Base-by-base conservation (phyloP, 2,329 filamentous ascomycete species). In the Albifimbria verrucaria region DNA sequence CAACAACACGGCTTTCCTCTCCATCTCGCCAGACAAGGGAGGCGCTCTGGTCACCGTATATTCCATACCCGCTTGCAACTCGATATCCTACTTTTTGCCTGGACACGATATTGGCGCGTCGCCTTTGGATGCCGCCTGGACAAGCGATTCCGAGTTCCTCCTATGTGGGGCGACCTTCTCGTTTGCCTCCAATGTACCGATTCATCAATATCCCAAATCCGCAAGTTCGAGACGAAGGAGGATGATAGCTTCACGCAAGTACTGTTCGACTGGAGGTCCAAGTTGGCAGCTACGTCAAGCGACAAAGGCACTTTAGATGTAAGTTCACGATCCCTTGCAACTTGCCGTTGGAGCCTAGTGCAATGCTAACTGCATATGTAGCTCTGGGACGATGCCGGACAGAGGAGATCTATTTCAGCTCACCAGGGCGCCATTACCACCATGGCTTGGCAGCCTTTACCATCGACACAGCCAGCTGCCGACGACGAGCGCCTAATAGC, bases 261-360 rank as follows among this genome's bases (percentile, higher is more conserved):
- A 1, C 73, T 81, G 25, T 87, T 78, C 55, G 84, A 87, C 63
- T 68, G 68, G 65, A 70, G 70, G 21, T 79, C 80, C 20, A 77
- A 73, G 46, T 61, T 84, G 26, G 76, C 79, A 15, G 84, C 83
- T 1, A 86, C 84, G 0, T 79, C 81, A 4, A 83, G 79, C 59
- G 79, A 85, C 48, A 81, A 78, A 57, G 84, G 84, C 23, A 76
- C 71, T 47, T 74, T 87, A 48, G 82, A 86, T 68, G 82, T 86
- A 73, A 73, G 82, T 18, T 26, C 21, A 15, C 39, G 25, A 25
- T 43, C n/a, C n/a, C n/a, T n/a, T n/a, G n/a, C n/a, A n/a, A n/a
- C n/a, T n/a, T n/a, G n/a, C n/a, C n/a, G n/a, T n/a, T n/a, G n/a
- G n/a, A n/a, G n/a, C n/a, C n/a, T n/a, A n/a, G n/a, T n/a, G n/a